Evolutionary conservation across 2,329 filamentous ascomycete genomes (phyloP).

Genomic region (Fusarium zealandicum): DNA sequence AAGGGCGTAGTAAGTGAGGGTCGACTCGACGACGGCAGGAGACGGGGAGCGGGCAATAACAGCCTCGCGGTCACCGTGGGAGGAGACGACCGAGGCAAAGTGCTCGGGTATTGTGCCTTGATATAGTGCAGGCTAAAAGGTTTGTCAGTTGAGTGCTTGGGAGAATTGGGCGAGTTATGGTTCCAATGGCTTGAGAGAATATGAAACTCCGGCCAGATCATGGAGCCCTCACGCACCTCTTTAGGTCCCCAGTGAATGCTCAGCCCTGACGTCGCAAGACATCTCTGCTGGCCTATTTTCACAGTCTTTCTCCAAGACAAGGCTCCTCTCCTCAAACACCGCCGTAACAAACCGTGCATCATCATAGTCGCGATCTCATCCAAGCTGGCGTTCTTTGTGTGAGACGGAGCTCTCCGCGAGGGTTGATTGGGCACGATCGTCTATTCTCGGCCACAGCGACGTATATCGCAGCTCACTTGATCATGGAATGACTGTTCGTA

Average conservation of each 20-base stretch:
- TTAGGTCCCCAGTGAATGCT: constrained; percentile 43
- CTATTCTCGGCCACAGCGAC: background rate
- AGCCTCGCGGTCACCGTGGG: constrained; percentile 69
- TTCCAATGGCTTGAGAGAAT: too few relatives aligned
- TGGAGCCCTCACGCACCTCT: constrained; percentile 37
- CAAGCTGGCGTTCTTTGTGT: background rate
- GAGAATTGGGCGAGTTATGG: background rate
- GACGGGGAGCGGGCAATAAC: constrained; percentile 60
- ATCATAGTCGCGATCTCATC: constrained; percentile 1
- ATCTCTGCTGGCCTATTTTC: constrained; percentile 20
- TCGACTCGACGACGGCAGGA: constrained; percentile 62
- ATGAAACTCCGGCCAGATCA: too few relatives aligned
- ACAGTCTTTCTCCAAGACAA: constrained; percentile 7
- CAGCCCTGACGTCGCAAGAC: constrained; percentile 31
- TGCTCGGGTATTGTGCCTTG: constrained; percentile 75
- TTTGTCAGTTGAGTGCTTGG: constrained; percentile 8
- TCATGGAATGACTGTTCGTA: too few relatives aligned
- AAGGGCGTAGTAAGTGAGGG: constrained; percentile 76
- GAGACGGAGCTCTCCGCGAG: too few relatives aligned
- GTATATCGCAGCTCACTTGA: background rate
- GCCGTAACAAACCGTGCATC: constrained; percentile 31
- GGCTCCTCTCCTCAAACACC: constrained; percentile 15
- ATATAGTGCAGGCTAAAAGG: constrained; percentile 69
- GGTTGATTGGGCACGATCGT: background rate
- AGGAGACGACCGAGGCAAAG: constrained; percentile 70